Percentiles rank a stretch among this genome's conserved stretches.
Conservation (phyloP, 164 flowering plant genomes). For the Tetrastigma voinierianum region DNA sequence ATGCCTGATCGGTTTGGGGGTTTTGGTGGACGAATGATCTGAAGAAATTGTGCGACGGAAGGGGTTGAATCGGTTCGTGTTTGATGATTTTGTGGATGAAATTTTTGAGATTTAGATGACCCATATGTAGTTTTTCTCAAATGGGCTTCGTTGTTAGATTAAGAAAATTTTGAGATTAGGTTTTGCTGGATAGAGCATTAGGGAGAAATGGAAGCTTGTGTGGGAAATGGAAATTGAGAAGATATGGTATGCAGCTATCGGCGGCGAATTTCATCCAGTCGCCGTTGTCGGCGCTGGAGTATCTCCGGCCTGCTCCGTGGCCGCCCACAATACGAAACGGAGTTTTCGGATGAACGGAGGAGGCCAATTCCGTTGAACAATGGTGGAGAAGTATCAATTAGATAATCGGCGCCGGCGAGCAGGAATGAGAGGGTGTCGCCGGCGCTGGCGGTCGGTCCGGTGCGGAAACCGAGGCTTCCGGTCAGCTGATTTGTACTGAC, state of each 20-base stretch:
- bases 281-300: constrained; percentile 73
- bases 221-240: constrained; percentile 37
- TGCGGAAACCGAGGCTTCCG: constrained; percentile 27
- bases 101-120: too few relatives aligned
- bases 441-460: constrained; percentile 24
- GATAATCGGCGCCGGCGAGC: constrained; percentile 82
- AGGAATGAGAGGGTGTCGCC: constrained; percentile 40
- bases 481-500: constrained; percentile 4
- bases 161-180: too few relatives aligned
- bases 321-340: constrained; percentile 53
- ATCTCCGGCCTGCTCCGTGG: constrained; percentile 78
- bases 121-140: not conserved
- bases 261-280: constrained; percentile 78
- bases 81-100: too few relatives aligned
- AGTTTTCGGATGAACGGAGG: too few relatives aligned
- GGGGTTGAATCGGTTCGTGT: too few relatives aligned
- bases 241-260: constrained; percentile 58
- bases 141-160: too few relatives aligned
- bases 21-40: too few relatives aligned
- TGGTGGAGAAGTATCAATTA: constrained; percentile 84
- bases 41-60: too few relatives aligned
- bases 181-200: constrained; percentile 28
- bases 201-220: constrained; percentile 55
- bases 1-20: too few relatives aligned
- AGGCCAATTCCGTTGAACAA: too few relatives aligned